Conservation (phyloP, 345 rosid species). For the Clarkia xantiana region DNA sequence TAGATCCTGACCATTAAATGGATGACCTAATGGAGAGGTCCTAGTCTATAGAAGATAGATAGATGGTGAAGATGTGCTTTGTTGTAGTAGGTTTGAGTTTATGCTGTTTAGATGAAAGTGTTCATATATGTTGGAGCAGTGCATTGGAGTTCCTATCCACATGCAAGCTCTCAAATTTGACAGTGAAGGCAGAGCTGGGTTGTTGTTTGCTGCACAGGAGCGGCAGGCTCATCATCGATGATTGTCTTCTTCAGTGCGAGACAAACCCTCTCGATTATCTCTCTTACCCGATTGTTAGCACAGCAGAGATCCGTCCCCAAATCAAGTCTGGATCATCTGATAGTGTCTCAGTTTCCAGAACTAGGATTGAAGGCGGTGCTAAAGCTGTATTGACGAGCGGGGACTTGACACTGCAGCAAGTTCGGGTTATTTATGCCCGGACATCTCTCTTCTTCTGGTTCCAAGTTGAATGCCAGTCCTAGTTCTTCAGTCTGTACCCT, state of each 20-base stretch:
- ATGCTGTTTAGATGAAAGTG: background rate
- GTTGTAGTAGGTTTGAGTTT: too few relatives aligned
- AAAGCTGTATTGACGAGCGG: slow-evolving; percentile 74
- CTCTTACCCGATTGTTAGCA: slow-evolving; percentile 72
- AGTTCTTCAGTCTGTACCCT: background rate
- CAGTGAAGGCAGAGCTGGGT: slow-evolving; percentile 85
- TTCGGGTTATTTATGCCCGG: slow-evolving; percentile 69
- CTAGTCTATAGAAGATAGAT: too few relatives aligned
- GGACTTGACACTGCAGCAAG: slow-evolving; percentile 66
- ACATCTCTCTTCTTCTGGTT: slow-evolving; percentile 78
- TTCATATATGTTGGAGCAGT: slow-evolving; percentile 30
- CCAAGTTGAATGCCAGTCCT: slow-evolving; percentile 41
- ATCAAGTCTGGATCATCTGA: slow-evolving; percentile 23
- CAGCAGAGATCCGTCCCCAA: slow-evolving; percentile 34
- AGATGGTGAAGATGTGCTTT: too few relatives aligned
- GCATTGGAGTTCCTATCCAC: slow-evolving; percentile 75
- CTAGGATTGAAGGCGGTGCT: slow-evolving; percentile 89
- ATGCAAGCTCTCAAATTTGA: slow-evolving; percentile 72
- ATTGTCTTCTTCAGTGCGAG: slow-evolving; percentile 84
- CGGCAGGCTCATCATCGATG: slow-evolving; percentile 77
- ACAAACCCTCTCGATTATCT: slow-evolving; percentile 72
- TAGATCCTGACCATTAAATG: background rate
- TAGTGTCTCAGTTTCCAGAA: slow-evolving; percentile 52
- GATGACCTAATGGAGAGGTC: background rate
- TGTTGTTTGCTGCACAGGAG: slow-evolving; percentile 88